Base-by-base conservation (phyloP, 192 early-diverging fungal genomes). In the Coemansia sp. region DNA sequence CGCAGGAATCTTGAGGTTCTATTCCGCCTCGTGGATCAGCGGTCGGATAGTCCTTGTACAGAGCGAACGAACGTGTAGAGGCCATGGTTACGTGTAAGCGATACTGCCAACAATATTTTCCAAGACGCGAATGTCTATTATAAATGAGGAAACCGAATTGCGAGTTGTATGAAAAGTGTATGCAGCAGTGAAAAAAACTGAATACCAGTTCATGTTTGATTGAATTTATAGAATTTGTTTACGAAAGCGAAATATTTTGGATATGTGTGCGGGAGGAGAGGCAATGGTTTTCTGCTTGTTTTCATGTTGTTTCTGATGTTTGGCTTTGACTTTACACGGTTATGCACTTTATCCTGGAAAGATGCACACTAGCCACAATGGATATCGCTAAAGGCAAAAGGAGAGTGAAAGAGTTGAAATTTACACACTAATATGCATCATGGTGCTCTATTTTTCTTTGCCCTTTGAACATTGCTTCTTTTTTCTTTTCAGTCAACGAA, bases 21-120 rank as follows among this genome's bases (percentile, higher is more conserved):
- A 70, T 69, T 40, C 63, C 73, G 29, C 56, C 59, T 0, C 67
- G 51, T 31, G 73, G 73, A 26, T 75, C 67, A 29, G 55, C 61
- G 21, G 71, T 74, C 5, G 71, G 71, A 23, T 79, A 79, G 49
- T 79, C 77, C 33, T 71, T 71, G 58, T 56, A 35, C 39, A 55
- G 21, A 20, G 33, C 29, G 39, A 59, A 48, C 48, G 25, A 28
- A 15, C 48, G 2, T 23, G 21, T 51, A 26, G 10, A 12, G 2
- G 21, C 21, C 48, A 51, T 51, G 21, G 7, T 26, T 26, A 23
- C 25, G 21, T 2, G 2, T 26, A 3, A 12, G 15, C 43, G 12
- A 0, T 23, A 15, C 21, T 37, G 39, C 10, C 39, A 40, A 40
- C 16, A 40, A 40, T 40, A 13, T 40, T 40, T 13, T 13, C 39